Evolutionary conservation across 352 stramenopile species (phyloP), one percentile per base, ranked within the genome.

Genomic region (Phytophthora chlamydospora): DNA sequence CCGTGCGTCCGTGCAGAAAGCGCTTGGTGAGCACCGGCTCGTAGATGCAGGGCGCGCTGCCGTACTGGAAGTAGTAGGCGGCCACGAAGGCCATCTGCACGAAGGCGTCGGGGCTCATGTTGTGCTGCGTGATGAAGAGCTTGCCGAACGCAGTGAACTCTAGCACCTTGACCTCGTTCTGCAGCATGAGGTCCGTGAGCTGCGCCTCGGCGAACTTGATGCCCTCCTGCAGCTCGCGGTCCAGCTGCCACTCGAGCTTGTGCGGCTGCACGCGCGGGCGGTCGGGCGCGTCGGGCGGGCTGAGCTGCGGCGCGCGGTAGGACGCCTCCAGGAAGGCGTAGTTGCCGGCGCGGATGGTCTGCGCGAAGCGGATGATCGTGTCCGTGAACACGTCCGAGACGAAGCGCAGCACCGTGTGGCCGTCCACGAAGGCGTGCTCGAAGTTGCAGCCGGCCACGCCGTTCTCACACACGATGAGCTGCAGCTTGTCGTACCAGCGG

Each of bases 401-500:
- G 51, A 95, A 93, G 40, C 86, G 85, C 46, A 97, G 69, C 14
- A 98, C 95, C n/a, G 96, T 98, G 81, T 99, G 96, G 14, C 96
- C 96, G 73, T 99, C 96, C 40, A 98, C 96, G 32, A 97, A 96
- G 51, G 92, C 97, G 76, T 99, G 96, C 82, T 99, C 96, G 80
- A 99, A 99, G 78, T 98, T 98, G 68, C 98, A 93, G 16, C 93
- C 94, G 13, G 95, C 92, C 33, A 93, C 90, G 62, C 95, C 95
- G 58, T 98, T 97, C 52, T 93, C 83, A 58, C 90, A 98, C 66
- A 97, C 91, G 59, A 98, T 98, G 12, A 98, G 82, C 76, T 98
- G 94, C 19, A 98, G 73, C 75, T 98, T 99, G 80, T 99, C 96
- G 76, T 98, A 98, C 96, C 96, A 99, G 31, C 96, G 91, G 68